A percentile compares a stretch with the other conserved stretches of the same genome.
Conservation (phyloP, 2,329 filamentous ascomycete genomes). For the Colletotrichum horii region DNA sequence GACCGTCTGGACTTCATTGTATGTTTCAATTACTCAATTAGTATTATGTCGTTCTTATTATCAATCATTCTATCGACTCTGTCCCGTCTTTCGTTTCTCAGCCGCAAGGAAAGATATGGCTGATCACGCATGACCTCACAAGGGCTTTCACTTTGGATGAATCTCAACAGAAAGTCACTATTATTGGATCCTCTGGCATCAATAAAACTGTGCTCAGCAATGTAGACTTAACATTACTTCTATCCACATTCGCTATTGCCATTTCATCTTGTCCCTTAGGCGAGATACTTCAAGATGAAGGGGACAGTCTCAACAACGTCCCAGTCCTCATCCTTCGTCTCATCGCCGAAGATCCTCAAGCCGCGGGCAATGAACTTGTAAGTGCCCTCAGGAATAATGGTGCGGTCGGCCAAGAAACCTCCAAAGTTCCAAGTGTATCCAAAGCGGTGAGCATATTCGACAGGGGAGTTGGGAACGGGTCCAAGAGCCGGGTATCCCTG, state of each 20-base stretch:
- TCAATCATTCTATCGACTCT: neutral
- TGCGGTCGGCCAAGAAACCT: conserved; percentile 27
- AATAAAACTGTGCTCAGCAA: neutral
- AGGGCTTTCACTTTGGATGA: neutral
- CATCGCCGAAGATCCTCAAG: conserved; percentile 30
- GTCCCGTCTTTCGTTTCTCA: too few relatives aligned
- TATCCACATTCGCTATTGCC: too few relatives aligned
- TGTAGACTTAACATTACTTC: neutral
- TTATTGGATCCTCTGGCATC: neutral
- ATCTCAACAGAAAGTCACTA: rapidly evolving
- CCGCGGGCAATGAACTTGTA: conserved; percentile 28
- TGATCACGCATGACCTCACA: neutral
- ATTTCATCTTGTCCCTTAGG: neutral
- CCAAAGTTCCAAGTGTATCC: conserved; percentile 19
- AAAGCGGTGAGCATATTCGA: conserved; percentile 7
- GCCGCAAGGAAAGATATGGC: neutral
- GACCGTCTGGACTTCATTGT: too few relatives aligned
- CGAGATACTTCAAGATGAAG: conserved; percentile 19
- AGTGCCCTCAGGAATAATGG: conserved; percentile 25
- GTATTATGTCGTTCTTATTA: neutral
- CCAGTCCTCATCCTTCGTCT: conserved; percentile 26
- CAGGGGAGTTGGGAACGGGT: conserved; percentile 23
- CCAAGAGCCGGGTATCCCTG: conserved; percentile 27
- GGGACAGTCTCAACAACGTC: conserved; percentile 22
- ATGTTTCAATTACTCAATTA: rapidly evolving